A percentile compares a stretch with the other conserved stretches of the same genome.
phyloP scores from a whole-genome alignment of 2,329 filamentous ascomycete species.

The Trichophyton benhamiae region DNA sequence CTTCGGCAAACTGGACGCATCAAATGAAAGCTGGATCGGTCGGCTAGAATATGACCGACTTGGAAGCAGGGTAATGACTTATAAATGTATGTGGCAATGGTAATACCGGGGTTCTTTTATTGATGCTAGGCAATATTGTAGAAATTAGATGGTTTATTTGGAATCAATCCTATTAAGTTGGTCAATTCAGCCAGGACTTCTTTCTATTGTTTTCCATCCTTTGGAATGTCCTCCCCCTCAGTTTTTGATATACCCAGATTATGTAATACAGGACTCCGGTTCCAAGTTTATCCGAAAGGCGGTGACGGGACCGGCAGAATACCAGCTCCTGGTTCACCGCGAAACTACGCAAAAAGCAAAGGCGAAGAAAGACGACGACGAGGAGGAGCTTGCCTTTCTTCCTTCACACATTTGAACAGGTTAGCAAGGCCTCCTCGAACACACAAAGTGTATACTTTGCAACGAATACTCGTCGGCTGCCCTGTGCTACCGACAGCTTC shows the following conservation, averaged over 20 bases:
- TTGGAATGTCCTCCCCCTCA: too few relatives aligned
- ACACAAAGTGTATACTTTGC: not conserved
- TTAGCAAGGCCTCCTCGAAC: not conserved
- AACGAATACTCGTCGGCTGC: not conserved
- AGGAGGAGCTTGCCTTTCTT: not conserved
- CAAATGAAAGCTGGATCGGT: constrained; percentile 93
- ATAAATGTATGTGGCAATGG: constrained; percentile 60
- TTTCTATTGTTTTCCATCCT: not conserved
- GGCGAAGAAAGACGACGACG: not conserved
- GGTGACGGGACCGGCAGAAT: not conserved
- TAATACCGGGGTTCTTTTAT: constrained; percentile 17
- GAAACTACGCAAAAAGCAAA: not conserved
- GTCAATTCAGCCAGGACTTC: not conserved
- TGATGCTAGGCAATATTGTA: not conserved
- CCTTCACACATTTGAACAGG: not conserved
- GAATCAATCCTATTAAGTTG: not conserved
- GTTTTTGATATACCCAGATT: not conserved
- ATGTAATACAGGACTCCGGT: not conserved
- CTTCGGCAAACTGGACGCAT: constrained; percentile 72
- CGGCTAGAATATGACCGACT: constrained; percentile 77
- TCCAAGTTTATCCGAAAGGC: not conserved
- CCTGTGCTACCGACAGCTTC: not conserved
- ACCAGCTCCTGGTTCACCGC: not conserved
- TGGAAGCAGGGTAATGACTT: constrained; percentile 67
- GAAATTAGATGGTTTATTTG: not conserved